Conservation (phyloP, 2,329 filamentous ascomycete genomes). For the Myotisia sp. region DNA sequence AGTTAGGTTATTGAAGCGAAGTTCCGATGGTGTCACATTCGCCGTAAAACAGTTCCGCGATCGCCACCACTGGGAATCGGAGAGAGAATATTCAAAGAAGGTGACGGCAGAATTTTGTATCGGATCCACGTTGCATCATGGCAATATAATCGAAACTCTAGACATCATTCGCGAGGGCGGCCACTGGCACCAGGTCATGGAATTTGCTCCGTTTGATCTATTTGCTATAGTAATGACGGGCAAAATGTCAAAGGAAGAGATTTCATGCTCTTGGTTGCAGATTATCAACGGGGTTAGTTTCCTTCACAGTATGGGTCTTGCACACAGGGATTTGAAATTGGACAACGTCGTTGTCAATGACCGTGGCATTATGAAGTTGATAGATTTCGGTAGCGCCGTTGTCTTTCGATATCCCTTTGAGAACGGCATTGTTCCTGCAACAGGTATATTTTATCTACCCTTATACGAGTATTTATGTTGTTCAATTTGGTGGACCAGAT, state of each 20-base stretch:
- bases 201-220: slow-evolving; percentile 88
- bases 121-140: slow-evolving; percentile 88
- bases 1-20: slow-evolving; percentile 84
- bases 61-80: slow-evolving; percentile 80
- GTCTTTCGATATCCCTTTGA: slow-evolving; percentile 98
- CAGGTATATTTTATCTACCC: slow-evolving; percentile 51
- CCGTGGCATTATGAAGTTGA: slow-evolving; percentile 96
- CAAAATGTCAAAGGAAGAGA: slow-evolving; percentile 84
- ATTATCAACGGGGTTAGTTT: slow-evolving; percentile 91
- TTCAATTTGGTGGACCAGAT: background rate
- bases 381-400: slow-evolving; percentile 94
- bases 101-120: slow-evolving; percentile 97
- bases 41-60: slow-evolving; percentile 95
- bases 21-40: slow-evolving; percentile 82
- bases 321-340: slow-evolving; percentile 87
- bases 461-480: no score
- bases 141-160: slow-evolving; percentile 95
- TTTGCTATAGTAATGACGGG: slow-evolving; percentile 99
- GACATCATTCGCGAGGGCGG: slow-evolving; percentile 91
- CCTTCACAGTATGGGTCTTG: slow-evolving; percentile 84
- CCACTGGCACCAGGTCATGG: slow-evolving; percentile 98
- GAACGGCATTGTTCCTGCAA: slow-evolving; percentile 65
- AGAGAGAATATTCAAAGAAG: slow-evolving; percentile 95
- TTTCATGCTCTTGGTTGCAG: slow-evolving; percentile 82
- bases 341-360: slow-evolving; percentile 98